Evolutionary conservation across 495 filamentous ascomycete genomes (phyloP).

Genomic region (Amniculicola lignicola): DNA sequence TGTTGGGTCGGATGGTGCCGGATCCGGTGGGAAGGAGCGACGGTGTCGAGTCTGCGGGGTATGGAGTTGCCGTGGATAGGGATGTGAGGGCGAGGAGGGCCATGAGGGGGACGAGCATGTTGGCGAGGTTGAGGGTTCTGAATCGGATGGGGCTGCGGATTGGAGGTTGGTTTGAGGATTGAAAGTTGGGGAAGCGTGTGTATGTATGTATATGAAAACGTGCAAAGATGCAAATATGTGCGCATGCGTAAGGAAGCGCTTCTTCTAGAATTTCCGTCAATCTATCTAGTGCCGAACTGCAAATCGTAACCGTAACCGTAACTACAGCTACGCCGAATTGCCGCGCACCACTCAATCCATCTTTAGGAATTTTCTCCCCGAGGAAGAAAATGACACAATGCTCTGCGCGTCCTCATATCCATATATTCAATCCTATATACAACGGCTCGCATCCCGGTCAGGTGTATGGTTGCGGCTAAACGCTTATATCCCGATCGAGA

Average conservation of each 20-base stretch:
- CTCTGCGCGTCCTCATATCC: conserved; percentile 23
- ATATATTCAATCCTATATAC: conserved; percentile 19
- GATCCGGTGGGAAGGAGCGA: not conserved
- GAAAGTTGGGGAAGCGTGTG: too few relatives aligned
- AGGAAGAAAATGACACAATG: not conserved
- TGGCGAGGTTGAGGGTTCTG: not conserved
- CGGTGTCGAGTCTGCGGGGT: not conserved
- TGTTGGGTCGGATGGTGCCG: not conserved
- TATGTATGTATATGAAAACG: too few relatives aligned
- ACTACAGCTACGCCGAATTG: conserved; percentile 1
- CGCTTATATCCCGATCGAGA: not conserved
- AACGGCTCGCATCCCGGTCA: not conserved
- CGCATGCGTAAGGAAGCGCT: too few relatives aligned
- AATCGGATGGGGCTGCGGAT: too few relatives aligned
- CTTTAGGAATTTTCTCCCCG: not conserved
- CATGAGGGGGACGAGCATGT: conserved; percentile 14
- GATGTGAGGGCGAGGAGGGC: conserved; percentile 12
- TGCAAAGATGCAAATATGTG: too few relatives aligned
- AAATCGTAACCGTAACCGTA: conserved; percentile 2
- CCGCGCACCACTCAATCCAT: not conserved
- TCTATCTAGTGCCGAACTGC: not conserved
- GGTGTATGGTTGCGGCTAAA: conserved; percentile 18
- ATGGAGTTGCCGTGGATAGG: conserved; percentile 7
- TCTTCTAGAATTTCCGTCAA: too few relatives aligned
- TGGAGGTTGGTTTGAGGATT: too few relatives aligned